Evolutionary conservation across 2,329 filamentous ascomycete species (phyloP), one percentile per base, ranked within the genome.

Genomic region (Calonectria naviculata): DNA sequence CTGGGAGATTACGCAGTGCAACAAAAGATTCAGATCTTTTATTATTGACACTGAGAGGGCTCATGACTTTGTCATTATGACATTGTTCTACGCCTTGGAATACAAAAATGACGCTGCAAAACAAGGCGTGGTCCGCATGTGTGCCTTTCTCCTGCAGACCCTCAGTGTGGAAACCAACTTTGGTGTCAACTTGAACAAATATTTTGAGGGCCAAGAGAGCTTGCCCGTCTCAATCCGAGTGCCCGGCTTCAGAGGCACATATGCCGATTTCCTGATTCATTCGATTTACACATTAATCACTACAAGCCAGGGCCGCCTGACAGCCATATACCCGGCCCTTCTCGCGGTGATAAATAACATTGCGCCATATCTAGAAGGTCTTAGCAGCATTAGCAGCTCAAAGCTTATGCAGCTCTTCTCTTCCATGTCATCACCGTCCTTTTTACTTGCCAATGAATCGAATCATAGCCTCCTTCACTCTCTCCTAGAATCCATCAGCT

Each of bases 1-100:
- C 80, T 99, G 97, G 97, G 97, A 99, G 85, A 91, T 95, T 42
- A 91, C 97, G 5, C 97, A 99, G 83, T 98, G 96, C 88, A 99
- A 99, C 84, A 98, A 98, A 84, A 90, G 96, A 70, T 99, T 99
- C 84, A 90, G 97, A 36, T 95, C 95, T 1, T 99, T 98, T 83
- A 97, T 99, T 78, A 96, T 98, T 73, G 97, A 99, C 78, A 98
- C 97, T 0, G 95, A 97, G 80, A 89, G 96, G 65, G 94, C 94
- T 0, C 94, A 98, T 79, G 97, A 99, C 81, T 98, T 98, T 83
- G 89, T 98, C 63, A 91, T 98, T 15, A 87, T 98, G 24, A 92
- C 97, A 46, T 85, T 98, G 4, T 99, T 97, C 84, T 98, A 98
- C 81, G 95, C 95, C 5, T 91, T 98, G 56, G 95, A 98, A 80